Conservation (phyloP, 306 rosid species). For the Carpinus fangiana region DNA sequence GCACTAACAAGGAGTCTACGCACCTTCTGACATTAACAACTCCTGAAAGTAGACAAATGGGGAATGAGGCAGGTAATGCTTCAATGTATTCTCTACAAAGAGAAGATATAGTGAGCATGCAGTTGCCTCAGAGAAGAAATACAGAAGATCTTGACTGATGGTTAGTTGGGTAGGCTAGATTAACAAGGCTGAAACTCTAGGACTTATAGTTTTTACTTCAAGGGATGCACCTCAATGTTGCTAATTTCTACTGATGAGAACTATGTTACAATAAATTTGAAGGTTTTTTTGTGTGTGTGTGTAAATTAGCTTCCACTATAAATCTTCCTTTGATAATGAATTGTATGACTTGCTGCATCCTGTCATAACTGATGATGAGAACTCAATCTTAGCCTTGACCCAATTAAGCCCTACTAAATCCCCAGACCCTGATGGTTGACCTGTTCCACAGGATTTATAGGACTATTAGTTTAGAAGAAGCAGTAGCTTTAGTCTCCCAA, state of each 20-base stretch:
- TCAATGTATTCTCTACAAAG: constrained; percentile 51
- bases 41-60: constrained; percentile 55
- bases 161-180: constrained; percentile 9
- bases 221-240: constrained; percentile 9
- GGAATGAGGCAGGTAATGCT: constrained; percentile 42
- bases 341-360: no score
- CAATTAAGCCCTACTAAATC: no score
- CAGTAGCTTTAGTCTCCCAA: no score
- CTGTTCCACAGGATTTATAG: no score
- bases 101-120: constrained; percentile 88
- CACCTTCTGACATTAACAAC: constrained; percentile 66
- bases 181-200: constrained; percentile 5
- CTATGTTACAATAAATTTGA: background rate
- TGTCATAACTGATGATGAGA: no score
- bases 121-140: constrained; percentile 74
- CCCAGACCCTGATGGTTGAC: no score
- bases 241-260: constrained; percentile 21
- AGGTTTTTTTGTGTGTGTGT: background rate
- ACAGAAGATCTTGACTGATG: constrained; percentile 51
- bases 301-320: background rate
- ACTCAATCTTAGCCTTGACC: no score
- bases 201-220: constrained; percentile 11
- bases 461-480: no score
- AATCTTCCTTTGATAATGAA: no score
- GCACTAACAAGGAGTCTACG: constrained; percentile 59